Conservation (phyloP, 2,329 filamentous ascomycete species). For the Aspergillus calidoustus region DNA sequence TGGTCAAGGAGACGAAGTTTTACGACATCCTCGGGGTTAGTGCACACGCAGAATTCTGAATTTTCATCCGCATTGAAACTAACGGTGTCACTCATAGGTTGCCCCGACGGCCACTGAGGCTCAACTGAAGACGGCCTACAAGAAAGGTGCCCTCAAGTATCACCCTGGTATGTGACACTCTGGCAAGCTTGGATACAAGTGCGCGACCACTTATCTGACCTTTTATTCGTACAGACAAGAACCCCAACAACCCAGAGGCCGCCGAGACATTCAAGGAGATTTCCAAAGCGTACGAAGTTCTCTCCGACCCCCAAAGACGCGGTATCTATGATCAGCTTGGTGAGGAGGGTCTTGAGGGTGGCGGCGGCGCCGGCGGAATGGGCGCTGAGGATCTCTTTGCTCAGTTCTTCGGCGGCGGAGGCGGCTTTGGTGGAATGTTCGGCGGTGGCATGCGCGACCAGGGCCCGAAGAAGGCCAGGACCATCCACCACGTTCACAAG, state of each 20-base stretch:
- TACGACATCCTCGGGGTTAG: constrained; percentile 55
- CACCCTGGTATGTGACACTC: constrained; percentile 76
- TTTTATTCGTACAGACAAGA: constrained; percentile 74
- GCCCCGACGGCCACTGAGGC: constrained; percentile 77
- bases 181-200: neutral
- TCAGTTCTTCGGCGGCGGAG: constrained; percentile 87
- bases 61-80: constrained; percentile 15
- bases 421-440: constrained; percentile 77
- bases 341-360: constrained; percentile 88
- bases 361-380: constrained; percentile 83
- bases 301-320: constrained; percentile 91
- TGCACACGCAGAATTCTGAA: constrained; percentile 12
- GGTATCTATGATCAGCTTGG: constrained; percentile 95
- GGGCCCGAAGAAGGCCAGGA: constrained; percentile 88
- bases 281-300: constrained; percentile 91
- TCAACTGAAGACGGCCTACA: constrained; percentile 93
- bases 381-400: constrained; percentile 95
- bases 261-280: constrained; percentile 99
- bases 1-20: constrained; percentile 57
- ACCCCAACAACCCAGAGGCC: constrained; percentile 87
- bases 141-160: constrained; percentile 85
- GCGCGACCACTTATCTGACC: constrained; percentile 6
- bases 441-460: constrained; percentile 76
- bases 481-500: constrained; percentile 98
- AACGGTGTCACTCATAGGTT: constrained; percentile 61